A percentile compares a stretch with the other conserved stretches of the same genome.
phyloP scores from a whole-genome alignment of 139 green algal genomes.

The Dunaliella primolecta region DNA sequence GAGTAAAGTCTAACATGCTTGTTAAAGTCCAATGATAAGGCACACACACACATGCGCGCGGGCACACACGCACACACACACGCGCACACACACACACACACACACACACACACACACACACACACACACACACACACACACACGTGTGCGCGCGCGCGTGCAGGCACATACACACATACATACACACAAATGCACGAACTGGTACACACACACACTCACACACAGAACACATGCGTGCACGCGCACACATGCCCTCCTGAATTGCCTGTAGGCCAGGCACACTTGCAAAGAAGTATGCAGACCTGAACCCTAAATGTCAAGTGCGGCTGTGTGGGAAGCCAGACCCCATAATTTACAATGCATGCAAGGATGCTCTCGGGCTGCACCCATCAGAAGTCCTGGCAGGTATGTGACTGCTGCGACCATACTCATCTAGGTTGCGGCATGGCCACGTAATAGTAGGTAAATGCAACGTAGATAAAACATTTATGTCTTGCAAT shows the following conservation, averaged over 20 bases:
- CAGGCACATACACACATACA: neutral
- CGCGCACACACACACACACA: neutral
- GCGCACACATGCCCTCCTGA: neutral
- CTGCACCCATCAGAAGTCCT: neutral
- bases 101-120: neutral
- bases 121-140: neutral
- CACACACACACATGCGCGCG: neutral
- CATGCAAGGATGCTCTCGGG: neutral
- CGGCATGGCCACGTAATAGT: too few relatives aligned
- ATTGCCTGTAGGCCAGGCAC: neutral
- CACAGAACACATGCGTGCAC: neutral
- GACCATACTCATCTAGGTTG: too few relatives aligned
- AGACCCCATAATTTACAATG: neutral
- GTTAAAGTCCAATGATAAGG: neutral
- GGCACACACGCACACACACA: neutral
- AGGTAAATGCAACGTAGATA: too few relatives aligned
- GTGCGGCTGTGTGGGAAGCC: neutral
- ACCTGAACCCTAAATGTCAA: neutral
- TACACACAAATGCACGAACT: too few relatives aligned
- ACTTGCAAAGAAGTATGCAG: neutral
- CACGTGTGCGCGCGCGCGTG: neutral
- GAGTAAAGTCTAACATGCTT: neutral
- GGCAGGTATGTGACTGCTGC: neutral
- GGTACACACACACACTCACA: neutral
- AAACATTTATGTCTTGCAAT: neutral